These are phyloP conservation scores for Solanum medicagineum DNA, from an alignment of 257 asterid species.

Conservation along the genomic window DNA sequence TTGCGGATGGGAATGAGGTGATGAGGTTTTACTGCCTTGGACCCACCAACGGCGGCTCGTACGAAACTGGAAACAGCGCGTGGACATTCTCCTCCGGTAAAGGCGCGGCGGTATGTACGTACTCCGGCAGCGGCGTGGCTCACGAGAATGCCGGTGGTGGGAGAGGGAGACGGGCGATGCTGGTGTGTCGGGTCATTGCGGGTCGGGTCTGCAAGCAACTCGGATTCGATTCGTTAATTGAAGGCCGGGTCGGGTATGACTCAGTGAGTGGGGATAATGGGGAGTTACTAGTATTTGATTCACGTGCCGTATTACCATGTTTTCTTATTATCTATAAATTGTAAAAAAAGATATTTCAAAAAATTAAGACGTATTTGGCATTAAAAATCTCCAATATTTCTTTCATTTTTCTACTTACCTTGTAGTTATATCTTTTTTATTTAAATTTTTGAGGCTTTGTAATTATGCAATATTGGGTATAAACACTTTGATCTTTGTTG, in stretches of 20 bases:
- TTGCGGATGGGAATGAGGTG: conserved; percentile 92
- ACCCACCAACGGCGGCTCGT: conserved; percentile 47
- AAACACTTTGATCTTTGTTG: not conserved
- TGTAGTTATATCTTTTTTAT: not conserved
- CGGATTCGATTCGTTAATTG: conserved; percentile 26
- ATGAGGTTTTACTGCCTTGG: conserved; percentile 85
- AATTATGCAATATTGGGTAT: conserved; percentile 7
- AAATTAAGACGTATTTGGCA: not conserved
- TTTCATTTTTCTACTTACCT: not conserved
- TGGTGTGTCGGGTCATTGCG: conserved; percentile 85
- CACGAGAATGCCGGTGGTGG: conserved; percentile 87
- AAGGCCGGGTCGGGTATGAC: conserved; percentile 46
- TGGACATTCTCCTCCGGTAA: conserved; percentile 45
- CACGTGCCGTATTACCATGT: conserved; percentile 89
- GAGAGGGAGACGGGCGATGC: conserved; percentile 68
- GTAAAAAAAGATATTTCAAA: conserved; percentile 22
- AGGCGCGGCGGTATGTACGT: conserved; percentile 52
- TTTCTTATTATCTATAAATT: conserved; percentile 72
- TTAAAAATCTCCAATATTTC: not conserved
- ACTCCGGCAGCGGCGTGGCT: conserved; percentile 62
- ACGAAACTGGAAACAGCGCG: conserved; percentile 37
- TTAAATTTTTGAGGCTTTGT: conserved; percentile 18
- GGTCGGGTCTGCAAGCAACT: conserved; percentile 53
- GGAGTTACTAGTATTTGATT: conserved; percentile 62
- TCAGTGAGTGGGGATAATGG: conserved; percentile 64